Evolutionary conservation across 176 grass and related monocot genomes (phyloP).

Genomic region (Phyllostachys edulis): DNA sequence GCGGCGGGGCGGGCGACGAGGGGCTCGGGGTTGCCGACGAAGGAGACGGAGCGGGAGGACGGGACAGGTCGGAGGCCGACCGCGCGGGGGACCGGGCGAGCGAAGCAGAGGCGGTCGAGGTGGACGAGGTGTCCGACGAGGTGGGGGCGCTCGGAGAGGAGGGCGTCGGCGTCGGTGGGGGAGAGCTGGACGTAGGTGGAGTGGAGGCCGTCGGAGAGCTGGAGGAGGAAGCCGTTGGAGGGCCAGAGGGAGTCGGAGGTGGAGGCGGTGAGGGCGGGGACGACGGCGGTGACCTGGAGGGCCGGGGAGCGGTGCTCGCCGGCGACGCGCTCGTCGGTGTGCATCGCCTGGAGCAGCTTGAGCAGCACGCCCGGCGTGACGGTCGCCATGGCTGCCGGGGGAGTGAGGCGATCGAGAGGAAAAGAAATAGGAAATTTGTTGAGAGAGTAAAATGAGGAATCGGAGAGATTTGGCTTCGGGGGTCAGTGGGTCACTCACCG

Average conservation of each 20-base stretch:
- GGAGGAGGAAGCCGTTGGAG: conserved; percentile 76
- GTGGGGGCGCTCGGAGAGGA: conserved; percentile 60
- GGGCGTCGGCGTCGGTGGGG: conserved; percentile 57
- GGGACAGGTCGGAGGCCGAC: conserved; percentile 68
- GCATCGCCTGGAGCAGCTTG: conserved; percentile 75
- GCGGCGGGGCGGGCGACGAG: conserved; percentile 56
- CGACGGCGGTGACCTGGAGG: conserved; percentile 78
- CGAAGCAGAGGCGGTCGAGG: conserved; percentile 74
- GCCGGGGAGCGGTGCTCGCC: conserved; percentile 77
- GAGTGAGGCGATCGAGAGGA: background rate
- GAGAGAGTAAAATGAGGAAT: background rate
- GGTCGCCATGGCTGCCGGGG: conserved; percentile 55
- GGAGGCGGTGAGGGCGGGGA: conserved; percentile 76
- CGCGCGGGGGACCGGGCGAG: conserved; percentile 67
- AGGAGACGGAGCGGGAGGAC: conserved; percentile 48
- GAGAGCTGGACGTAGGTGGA: conserved; percentile 73
- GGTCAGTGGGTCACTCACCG: background rate
- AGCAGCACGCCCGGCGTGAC: conserved; percentile 72
- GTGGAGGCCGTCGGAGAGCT: conserved; percentile 69
- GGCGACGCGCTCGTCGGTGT: conserved; percentile 57
- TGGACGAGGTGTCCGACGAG: conserved; percentile 85
- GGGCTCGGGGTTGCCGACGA: conserved; percentile 47
- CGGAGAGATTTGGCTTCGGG: background rate
- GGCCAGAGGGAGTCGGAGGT: conserved; percentile 79
- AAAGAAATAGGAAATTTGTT: background rate